Evolutionary conservation across 345 rosid species (phyloP), one percentile per base, ranked within the genome.

Genomic region (Schrenkiella parvula): DNA sequence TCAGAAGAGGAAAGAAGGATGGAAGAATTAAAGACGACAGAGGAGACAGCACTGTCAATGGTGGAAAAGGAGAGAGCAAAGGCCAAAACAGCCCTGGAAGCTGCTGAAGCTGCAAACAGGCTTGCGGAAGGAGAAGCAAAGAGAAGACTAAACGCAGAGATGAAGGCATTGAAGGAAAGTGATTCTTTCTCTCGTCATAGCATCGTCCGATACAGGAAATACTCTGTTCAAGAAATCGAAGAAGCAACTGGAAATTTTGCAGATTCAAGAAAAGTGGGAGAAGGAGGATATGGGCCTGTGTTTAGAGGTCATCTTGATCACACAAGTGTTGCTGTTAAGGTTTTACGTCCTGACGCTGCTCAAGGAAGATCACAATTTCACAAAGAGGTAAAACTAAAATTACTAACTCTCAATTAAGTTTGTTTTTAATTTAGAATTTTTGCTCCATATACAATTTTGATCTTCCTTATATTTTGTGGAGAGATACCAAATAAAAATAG

Each of bases 281-380:
- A 91, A 85, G 99, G 99, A 78, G 99, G 99, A 2, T 91, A 95
- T 62, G 99, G 99, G 2, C 98, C 98, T 8, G 98, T 95, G 15
- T 95, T 55, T 55, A 86, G 81, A 81, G 87, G 99, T 66, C 72
- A 78, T 65, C 93, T 95, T 55, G 97, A 91, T 79, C 95, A 91
- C 64, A 95, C 95, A 6, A 78, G 87, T 0, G 95, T 85, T 8
- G 96, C 99, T 32, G 89, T 95, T 32, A 95, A 95, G 74, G 96
- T 91, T 34, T 76, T 95, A 52, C 89, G 95, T 17, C 97, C 98
- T 4, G 97, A 91, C 63, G 96, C 98, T 15, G 96, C 92, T 43
- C 96, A 93, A 76, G 98, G 98, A 76, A 82, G 90, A 78, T 77
- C 84, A 54, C 99, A 89, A 75, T 95, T 95, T 66, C 85, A 82